phyloP scores from a whole-genome alignment of 495 filamentous ascomycete species.

The Lasiosphaeriaceae sp. region DNA sequence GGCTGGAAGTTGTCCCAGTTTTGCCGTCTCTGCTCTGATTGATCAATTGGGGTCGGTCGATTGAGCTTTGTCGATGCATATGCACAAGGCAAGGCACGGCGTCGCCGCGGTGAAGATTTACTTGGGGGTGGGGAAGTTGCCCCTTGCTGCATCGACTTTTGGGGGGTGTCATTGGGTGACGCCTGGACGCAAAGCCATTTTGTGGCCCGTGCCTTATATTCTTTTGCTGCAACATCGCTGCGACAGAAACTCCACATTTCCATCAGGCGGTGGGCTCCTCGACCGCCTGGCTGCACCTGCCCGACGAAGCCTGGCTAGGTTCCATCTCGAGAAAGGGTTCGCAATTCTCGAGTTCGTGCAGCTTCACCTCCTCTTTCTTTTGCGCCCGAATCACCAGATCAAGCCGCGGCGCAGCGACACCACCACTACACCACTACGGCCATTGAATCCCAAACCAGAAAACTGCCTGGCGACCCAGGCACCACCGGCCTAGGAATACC shows the following conservation, averaged over 20 bases:
- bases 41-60: conserved; percentile 10
- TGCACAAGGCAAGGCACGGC: no score
- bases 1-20: conserved; percentile 9
- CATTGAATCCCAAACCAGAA: no score
- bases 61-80: conserved; percentile 1
- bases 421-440: no score
- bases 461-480: no score
- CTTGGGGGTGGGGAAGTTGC: background rate
- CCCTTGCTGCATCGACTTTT: no score
- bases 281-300: background rate
- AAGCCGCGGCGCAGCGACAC: no score
- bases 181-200: background rate
- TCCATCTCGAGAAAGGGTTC: background rate
- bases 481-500: background rate
- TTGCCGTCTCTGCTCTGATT: conserved; percentile 16
- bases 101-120: background rate
- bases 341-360: no score
- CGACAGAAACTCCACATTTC: conserved; percentile 3
- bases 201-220: background rate
- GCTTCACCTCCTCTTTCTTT: no score
- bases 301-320: background rate
- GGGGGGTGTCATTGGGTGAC: background rate
- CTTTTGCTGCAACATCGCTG: background rate
- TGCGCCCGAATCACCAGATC: background rate
- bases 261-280: background rate